Percentiles rank a stretch among this genome's conserved stretches.
Conservation (phyloP, 345 rosid genomes). For the Xanthoceras sorbifolium region DNA sequence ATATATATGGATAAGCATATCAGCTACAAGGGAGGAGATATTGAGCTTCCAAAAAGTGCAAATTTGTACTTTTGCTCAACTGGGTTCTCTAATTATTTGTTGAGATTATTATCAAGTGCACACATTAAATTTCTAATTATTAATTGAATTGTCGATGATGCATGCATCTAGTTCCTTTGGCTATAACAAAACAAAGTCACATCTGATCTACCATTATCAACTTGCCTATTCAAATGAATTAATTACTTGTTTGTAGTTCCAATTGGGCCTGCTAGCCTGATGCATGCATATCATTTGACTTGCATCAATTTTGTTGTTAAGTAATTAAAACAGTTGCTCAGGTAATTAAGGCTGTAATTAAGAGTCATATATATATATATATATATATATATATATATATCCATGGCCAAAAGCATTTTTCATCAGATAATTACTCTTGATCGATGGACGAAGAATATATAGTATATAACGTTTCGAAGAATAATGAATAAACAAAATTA, state of each 20-base stretch:
- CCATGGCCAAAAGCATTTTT: neutral
- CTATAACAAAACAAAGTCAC: no score
- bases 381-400: no score
- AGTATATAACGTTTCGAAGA: no score
- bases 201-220: neutral
- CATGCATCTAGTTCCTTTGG: neutral
- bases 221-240: neutral
- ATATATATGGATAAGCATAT: neutral
- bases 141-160: neutral
- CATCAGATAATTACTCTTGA: no score
- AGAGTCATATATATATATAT: no score
- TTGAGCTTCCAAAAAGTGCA: neutral
- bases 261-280: neutral
- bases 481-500: no score
- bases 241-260: neutral
- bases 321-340: neutral
- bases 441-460: no score
- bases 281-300: neutral
- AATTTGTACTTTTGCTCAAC: neutral
- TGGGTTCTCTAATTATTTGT: no score
- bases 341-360: no score
- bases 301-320: neutral
- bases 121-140: no score
- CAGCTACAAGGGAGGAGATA: neutral
- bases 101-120: no score